Evolutionary conservation across 495 filamentous ascomycete species (phyloP).

Genomic region (Penicillium soppii): DNA sequence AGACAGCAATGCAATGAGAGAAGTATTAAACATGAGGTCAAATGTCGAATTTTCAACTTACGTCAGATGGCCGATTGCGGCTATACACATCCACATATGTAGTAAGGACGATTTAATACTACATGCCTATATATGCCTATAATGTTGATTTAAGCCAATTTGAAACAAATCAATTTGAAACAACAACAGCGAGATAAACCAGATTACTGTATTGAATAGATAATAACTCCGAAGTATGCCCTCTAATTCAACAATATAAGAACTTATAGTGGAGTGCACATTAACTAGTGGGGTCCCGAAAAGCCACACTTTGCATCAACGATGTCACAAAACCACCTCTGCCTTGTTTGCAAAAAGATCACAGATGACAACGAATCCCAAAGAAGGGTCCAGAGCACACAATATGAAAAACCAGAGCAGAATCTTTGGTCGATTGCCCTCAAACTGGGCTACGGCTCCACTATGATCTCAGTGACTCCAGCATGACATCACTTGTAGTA

Average conservation of each 20-base stretch:
- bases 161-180: too few species aligned
- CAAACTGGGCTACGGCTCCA: slow-evolving; percentile 23
- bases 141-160: too few species aligned
- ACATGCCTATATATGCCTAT: too few species aligned
- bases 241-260: not conserved
- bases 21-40: not conserved
- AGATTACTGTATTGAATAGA: too few species aligned
- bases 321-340: slow-evolving; percentile 16
- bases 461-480: slow-evolving; percentile 40
- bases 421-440: slow-evolving; percentile 5
- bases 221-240: too few species aligned
- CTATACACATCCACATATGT: not conserved
- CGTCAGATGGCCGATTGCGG: not conserved
- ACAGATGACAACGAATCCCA: slow-evolving; percentile 1
- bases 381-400: slow-evolving; percentile 10
- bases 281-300: slow-evolving; percentile 13
- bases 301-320: slow-evolving; percentile 3
- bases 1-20: too few species aligned
- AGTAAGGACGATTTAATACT: too few species aligned
- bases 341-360: slow-evolving; percentile 16
- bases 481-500: slow-evolving; percentile 33
- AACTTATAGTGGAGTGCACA: slow-evolving; percentile 1
- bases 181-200: too few species aligned
- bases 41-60: too few species aligned
- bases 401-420: slow-evolving; percentile 1